phyloP scores from a whole-genome alignment of 352 stramenopile species.

The Pythium phragmiticola region DNA sequence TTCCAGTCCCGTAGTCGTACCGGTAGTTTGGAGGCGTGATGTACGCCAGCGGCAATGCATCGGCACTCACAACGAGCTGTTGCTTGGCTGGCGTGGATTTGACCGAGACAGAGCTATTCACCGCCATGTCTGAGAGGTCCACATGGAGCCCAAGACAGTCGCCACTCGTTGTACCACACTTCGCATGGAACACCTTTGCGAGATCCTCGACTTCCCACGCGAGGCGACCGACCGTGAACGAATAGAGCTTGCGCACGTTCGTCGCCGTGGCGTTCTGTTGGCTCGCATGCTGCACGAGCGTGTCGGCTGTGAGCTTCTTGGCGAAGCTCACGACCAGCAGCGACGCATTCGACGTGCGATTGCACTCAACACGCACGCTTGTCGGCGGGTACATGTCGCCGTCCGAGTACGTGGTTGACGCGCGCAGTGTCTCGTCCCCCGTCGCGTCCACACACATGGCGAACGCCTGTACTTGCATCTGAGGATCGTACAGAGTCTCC shows the following conservation, averaged over 20 bases:
- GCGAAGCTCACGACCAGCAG: constrained; percentile 16
- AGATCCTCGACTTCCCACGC: constrained; percentile 22
- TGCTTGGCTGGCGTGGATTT: neutral
- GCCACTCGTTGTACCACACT: too few species aligned
- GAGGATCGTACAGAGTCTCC: neutral
- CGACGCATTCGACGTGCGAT: neutral
- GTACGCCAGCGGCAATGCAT: neutral
- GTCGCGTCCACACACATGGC: constrained; percentile 1
- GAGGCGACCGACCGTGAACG: constrained; percentile 26
- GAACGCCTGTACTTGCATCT: constrained; percentile 1
- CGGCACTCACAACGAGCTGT: neutral
- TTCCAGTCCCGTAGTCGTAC: too few species aligned
- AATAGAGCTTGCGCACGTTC: constrained; percentile 29
- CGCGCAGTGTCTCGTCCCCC: neutral
- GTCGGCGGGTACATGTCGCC: neutral
- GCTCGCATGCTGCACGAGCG: constrained; percentile 7
- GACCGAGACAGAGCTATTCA: too few species aligned
- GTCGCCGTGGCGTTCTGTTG: neutral
- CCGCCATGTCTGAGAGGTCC: too few species aligned
- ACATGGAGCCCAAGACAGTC: neutral
- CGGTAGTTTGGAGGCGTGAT: too few species aligned
- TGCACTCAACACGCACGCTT: neutral
- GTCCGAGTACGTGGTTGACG: neutral
- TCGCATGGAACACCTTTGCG: too few species aligned
- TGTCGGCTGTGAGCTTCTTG: constrained; percentile 14